Evolutionary conservation across 176 grass and related monocot species (phyloP), one percentile per base, ranked within the genome.

Genomic region (Rhynchospora breviuscula): DNA sequence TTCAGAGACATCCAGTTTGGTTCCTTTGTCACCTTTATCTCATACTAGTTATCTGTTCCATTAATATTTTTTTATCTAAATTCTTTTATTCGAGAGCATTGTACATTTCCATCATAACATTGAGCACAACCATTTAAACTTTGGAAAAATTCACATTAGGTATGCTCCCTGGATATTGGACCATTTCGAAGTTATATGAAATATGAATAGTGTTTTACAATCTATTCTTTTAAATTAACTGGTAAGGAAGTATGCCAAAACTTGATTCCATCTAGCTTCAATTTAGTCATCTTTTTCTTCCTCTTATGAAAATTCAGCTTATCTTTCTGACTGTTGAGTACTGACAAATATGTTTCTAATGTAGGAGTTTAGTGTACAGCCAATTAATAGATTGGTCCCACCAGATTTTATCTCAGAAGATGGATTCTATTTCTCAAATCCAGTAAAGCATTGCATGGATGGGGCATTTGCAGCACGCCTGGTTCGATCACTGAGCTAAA

Each of bases 401-500:
- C 62, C 70, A 79, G 88, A 97, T 85, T 97, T 94, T 81, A 49
- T 97, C 43, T 90, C 94, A 62, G 83, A 87, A 19, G 61, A 91
- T 80, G 92, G 94, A 80, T 97, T 94, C 85, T 97, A 92, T 90
- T 94, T 87, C 63, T 94, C 94, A 83, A 91, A 85, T 89, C 92
- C 92, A 84, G 91, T 89, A 63, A 94, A 92, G 25, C 94, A 94
- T 87, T 78, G 87, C 63, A 92, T 97, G 54, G 94, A 97, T 72
- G 92, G 94, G 66, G 88, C 94, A 89, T 97, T 97, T 88, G 92
- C 92, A 81, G 90, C 94, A 76, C 92, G 92, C 47, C 87, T 97
- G 78, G 66, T 94, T 25, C 85, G 85, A 31, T 91, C 88, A 60
- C 57, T 51, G 9, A 23, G 79, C 64, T 92, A 85, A 80, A 74